Evolutionary conservation across 2,329 filamentous ascomycete genomes (phyloP), one percentile per base, ranked within the genome.

Genomic region (Furcasterigmium furcatum): DNA sequence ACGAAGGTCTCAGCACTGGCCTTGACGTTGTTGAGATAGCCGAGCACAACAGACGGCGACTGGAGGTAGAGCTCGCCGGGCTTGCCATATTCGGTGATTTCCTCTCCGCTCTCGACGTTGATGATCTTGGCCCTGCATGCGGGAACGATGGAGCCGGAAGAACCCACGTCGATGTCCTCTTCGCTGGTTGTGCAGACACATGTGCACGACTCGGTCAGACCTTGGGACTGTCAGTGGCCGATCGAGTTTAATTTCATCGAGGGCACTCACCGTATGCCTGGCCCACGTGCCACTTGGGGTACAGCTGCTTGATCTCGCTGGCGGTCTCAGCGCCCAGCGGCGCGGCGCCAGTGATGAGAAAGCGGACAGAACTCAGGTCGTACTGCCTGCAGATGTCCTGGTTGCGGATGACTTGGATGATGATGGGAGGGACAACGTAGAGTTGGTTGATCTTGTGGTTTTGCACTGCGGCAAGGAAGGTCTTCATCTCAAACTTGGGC

Each of bases 1-100:
- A 84, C 59, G 57, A 90, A 96, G 0, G 91, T 94, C 61, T 95
- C 89, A 43, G 78, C 74, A 18, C 84, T 95, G 4, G 91, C 90
- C 58, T 87, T 85, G 38, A 87, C 83, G 58, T 96, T 95, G 67
- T 95, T 87, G 44, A 95, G 70, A 55, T 96, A 96, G 1, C 91
- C 91, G 1, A 96, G 66, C 0, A 87, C 83, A 1, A 95, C 80
- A 1, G 84, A 84, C 0, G 90, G 91, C 0, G 81, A 82, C 60
- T 89, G 87, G 19, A 95, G 79, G 16, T 88, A 74, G 13, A 96
- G 76, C 64, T 96, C 91, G 29, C 91, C 91, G 0, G 85, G 87
- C 38, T 82, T 80, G 50, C 92, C 70, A 53, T 87, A 83, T 8
- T 71, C 76, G 0, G 79, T 85, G 36, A 91, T 74, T 56, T 91